Evolutionary conservation across 768 basidiomycete genomes (phyloP).

Genomic region (Leucosporidium scottii): DNA sequence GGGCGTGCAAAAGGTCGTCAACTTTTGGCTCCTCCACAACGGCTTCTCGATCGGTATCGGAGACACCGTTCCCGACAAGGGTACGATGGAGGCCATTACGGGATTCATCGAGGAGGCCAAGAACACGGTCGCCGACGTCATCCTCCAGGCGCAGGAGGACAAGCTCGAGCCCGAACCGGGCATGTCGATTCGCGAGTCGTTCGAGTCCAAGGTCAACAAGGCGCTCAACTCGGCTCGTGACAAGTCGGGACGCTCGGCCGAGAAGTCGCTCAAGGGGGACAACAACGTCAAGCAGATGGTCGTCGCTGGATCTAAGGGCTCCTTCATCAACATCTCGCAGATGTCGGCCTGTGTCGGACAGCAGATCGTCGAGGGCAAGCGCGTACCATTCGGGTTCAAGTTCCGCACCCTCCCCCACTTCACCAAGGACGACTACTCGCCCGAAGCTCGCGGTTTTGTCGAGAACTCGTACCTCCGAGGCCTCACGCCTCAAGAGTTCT

Average conservation of each 20-base stretch:
- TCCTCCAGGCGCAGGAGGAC: slow-evolving; percentile 77
- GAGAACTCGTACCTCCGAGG: slow-evolving; percentile 95
- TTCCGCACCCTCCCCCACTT: slow-evolving; percentile 96
- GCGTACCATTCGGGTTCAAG: slow-evolving; percentile 95
- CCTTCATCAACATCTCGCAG: slow-evolving; percentile 98
- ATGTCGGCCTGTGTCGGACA: slow-evolving; percentile 99
- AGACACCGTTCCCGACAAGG: slow-evolving; percentile 88
- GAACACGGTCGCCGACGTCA: slow-evolving; percentile 65
- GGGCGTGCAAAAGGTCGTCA: slow-evolving; percentile 89
- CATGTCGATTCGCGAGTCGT: slow-evolving; percentile 98
- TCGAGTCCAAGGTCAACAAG: slow-evolving; percentile 84
- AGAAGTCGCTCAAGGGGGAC: slow-evolving; percentile 93
- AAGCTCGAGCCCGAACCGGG: slow-evolving; percentile 82
- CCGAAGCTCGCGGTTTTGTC: slow-evolving; percentile 95
- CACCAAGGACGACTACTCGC: slow-evolving; percentile 96
- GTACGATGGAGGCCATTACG: slow-evolving; percentile 80
- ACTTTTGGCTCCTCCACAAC: slow-evolving; percentile 97
- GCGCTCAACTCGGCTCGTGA: slow-evolving; percentile 94
- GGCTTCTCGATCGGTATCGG: slow-evolving; percentile 99
- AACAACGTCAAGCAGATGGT: slow-evolving; percentile 99
- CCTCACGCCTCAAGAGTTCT: slow-evolving; percentile 94
- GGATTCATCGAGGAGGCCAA: slow-evolving; percentile 75
- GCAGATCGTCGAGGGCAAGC: slow-evolving; percentile 94
- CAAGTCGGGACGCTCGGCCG: slow-evolving; percentile 88
- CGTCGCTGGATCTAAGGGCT: slow-evolving; percentile 83